Conservation (phyloP, 2,329 filamentous ascomycete species). For the Gaeumannomyces sp. region DNA sequence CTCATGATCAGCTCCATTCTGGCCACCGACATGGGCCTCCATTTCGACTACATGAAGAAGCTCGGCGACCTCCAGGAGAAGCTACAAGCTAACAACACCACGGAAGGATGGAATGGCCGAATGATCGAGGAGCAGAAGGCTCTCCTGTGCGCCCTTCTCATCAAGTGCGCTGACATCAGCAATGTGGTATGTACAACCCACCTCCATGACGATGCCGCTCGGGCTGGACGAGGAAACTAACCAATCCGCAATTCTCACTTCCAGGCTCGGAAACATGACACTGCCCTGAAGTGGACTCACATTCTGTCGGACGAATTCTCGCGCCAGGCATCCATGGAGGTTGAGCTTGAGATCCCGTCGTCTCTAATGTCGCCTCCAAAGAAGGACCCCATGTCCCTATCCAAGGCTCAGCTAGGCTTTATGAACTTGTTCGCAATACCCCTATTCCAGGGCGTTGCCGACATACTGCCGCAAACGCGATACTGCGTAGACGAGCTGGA, state of each 20-base stretch:
- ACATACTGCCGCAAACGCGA: constrained; percentile 76
- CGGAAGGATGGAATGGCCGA: constrained; percentile 71
- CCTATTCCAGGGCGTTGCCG: constrained; percentile 80
- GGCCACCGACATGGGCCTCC: constrained; percentile 93
- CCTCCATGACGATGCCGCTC: not conserved
- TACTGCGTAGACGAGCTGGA: constrained; percentile 81
- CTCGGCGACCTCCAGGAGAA: constrained; percentile 76
- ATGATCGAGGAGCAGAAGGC: constrained; percentile 70
- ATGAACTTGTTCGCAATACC: constrained; percentile 95
- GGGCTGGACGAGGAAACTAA: not conserved
- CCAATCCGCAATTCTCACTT: not conserved
- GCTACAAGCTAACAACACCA: constrained; percentile 58
- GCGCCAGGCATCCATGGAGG: constrained; percentile 87
- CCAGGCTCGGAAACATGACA: constrained; percentile 76
- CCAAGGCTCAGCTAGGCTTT: constrained; percentile 85
- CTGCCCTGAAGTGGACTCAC: constrained; percentile 83
- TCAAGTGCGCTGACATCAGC: constrained; percentile 98
- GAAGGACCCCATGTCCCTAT: constrained; percentile 75
- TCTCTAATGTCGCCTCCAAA: constrained; percentile 80
- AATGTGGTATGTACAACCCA: constrained; percentile 68
- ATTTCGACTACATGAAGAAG: constrained; percentile 94
- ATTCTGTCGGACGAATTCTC: constrained; percentile 95
- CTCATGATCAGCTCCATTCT: constrained; percentile 97
- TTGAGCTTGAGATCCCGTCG: constrained; percentile 77
- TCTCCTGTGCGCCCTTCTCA: constrained; percentile 81